Evolutionary conservation across 768 basidiomycete species (phyloP).

Genomic region (Rhodotorula kratochvilovae): DNA sequence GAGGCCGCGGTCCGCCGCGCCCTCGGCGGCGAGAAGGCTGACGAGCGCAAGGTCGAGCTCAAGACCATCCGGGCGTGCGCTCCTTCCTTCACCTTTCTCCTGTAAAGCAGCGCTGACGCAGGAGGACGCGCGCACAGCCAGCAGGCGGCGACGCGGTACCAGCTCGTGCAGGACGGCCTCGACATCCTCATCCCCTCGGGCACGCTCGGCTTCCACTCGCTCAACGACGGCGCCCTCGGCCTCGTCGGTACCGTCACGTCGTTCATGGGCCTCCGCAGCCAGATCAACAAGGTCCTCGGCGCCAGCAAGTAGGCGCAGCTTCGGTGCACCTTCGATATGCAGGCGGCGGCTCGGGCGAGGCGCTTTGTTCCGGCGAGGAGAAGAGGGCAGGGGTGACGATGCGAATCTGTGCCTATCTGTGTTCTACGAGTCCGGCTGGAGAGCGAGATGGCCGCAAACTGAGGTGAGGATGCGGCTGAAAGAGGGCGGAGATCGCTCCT

Average conservation of each 20-base stretch:
- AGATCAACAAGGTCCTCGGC: slow-evolving; percentile 41
- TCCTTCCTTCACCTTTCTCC: background rate
- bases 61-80: slow-evolving; percentile 58
- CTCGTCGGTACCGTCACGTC: slow-evolving; percentile 61
- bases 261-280: slow-evolving; percentile 42
- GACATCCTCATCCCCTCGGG: slow-evolving; percentile 89
- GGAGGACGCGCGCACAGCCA: slow-evolving; percentile 46
- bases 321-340: too few species aligned
- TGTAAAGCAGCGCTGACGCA: too few species aligned
- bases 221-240: slow-evolving; percentile 82
- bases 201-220: slow-evolving; percentile 64
- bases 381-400: too few species aligned
- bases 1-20: slow-evolving; percentile 38
- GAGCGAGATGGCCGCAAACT: too few species aligned
- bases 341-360: too few species aligned
- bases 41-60: slow-evolving; percentile 63
- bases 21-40: slow-evolving; percentile 61
- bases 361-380: too few species aligned
- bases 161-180: slow-evolving; percentile 75
- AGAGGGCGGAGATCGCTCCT: too few species aligned
- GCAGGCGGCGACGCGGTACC: slow-evolving; percentile 64
- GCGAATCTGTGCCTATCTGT: too few species aligned
- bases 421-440: too few species aligned
- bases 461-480: too few species aligned
- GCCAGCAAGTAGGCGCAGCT: background rate